Evolutionary conservation across 371 early-diverging fungal genomes (phyloP).

Genomic region (Syncephalastrum sp.): DNA sequence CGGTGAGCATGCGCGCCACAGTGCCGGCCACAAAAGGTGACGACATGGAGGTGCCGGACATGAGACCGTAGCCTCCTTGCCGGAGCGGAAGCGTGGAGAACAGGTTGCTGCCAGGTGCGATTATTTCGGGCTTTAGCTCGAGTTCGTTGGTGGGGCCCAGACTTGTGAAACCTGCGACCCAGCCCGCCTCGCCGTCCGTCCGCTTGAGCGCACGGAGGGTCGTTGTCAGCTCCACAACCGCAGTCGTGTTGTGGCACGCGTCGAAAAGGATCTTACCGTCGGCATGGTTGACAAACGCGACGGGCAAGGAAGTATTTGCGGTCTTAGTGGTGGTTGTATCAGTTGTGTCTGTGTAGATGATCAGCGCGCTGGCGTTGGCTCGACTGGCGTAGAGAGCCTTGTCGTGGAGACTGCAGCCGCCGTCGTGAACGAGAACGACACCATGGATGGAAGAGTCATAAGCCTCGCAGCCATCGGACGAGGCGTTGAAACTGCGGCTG

Average conservation of each 20-base stretch:
- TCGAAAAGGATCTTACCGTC: constrained; percentile 19
- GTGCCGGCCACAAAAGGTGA: constrained; percentile 68
- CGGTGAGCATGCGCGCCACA: constrained; percentile 48
- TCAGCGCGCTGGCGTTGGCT: constrained; percentile 49
- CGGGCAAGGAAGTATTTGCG: constrained; percentile 22
- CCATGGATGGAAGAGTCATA: too few relatives aligned
- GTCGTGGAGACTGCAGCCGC: constrained; percentile 36
- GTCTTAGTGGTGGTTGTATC: constrained; percentile 10
- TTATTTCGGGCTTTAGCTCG: constrained; percentile 55
- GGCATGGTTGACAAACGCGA: constrained; percentile 33
- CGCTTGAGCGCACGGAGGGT: constrained; percentile 11
- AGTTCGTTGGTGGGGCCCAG: constrained; percentile 46
- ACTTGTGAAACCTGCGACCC: constrained; percentile 42
- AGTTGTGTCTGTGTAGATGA: constrained; percentile 35
- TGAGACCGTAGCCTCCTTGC: constrained; percentile 47
- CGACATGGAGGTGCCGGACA: constrained; percentile 66
- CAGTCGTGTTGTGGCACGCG: constrained; percentile 12
- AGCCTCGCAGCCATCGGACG: too few relatives aligned
- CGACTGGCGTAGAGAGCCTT: constrained; percentile 43
- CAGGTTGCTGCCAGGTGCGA: constrained; percentile 68
- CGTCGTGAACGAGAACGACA: constrained; percentile 45
- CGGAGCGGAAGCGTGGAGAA: constrained; percentile 60
- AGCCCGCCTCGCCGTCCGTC: constrained; percentile 4
- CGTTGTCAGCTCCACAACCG: constrained; percentile 20
- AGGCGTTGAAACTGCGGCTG: too few relatives aligned